Conservation (phyloP, 2,329 filamentous ascomycete species). For the Chaetomiaceae sp. region DNA sequence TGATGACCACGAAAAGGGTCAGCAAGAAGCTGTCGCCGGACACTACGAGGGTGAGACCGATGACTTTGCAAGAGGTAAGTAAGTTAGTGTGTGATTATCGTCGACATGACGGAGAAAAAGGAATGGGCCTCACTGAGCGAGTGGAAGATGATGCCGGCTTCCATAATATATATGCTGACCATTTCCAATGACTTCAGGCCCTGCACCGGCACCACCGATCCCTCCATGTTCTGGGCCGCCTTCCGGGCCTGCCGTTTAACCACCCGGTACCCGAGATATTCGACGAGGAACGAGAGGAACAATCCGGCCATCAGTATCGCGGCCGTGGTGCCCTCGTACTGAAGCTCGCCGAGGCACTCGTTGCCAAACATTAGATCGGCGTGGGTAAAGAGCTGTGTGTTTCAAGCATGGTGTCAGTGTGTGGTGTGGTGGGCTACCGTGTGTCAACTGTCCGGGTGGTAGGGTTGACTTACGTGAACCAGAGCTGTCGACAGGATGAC, state of each 20-base stretch:
- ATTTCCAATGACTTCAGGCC: slow-evolving; percentile 39
- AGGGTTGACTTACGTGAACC: slow-evolving; percentile 58
- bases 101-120: not conserved
- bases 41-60: slow-evolving; percentile 61
- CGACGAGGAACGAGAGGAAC: slow-evolving; percentile 67
- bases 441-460: too few relatives aligned
- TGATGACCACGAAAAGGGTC: slow-evolving; percentile 59
- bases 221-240: slow-evolving; percentile 23
- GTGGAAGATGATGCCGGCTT: slow-evolving; percentile 71
- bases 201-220: not conserved
- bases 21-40: slow-evolving; percentile 52
- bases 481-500: slow-evolving; percentile 70
- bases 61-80: slow-evolving; percentile 46
- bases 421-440: too few relatives aligned
- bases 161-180: slow-evolving; percentile 62
- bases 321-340: slow-evolving; percentile 65
- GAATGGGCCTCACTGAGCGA: slow-evolving; percentile 52
- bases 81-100: not conserved
- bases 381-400: slow-evolving; percentile 66
- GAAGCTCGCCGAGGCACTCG: slow-evolving; percentile 59
- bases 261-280: slow-evolving; percentile 61
- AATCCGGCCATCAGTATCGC: slow-evolving; percentile 71
- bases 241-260: slow-evolving; percentile 36
- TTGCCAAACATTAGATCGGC: slow-evolving; percentile 69
- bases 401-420: not conserved